Conservation (phyloP, 2,329 filamentous ascomycete species). For the Scedosporium minutisporum region DNA sequence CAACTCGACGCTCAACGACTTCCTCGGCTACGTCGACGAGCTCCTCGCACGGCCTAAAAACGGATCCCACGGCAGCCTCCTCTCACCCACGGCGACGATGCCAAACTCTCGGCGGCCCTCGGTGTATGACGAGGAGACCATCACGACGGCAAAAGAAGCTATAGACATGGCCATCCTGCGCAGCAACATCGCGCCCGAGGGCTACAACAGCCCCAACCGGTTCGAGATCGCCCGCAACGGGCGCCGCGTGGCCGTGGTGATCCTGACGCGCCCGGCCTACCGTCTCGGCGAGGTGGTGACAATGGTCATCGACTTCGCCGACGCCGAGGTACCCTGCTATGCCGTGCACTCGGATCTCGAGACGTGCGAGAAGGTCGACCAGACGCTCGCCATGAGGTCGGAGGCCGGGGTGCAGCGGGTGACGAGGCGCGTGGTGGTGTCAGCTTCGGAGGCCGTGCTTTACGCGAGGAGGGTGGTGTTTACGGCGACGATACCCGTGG, state of each 20-base stretch:
- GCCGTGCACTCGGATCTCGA: conserved; percentile 78
- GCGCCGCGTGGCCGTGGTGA: conserved; percentile 82
- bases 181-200: conserved; percentile 58
- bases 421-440: conserved; percentile 71
- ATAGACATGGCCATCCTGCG: conserved; percentile 87
- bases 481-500: conserved; percentile 69
- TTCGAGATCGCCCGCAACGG: conserved; percentile 93
- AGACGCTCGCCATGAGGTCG: conserved; percentile 71
- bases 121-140: conserved; percentile 35
- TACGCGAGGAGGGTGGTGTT: conserved; percentile 75
- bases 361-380: conserved; percentile 74
- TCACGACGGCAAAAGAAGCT: conserved; percentile 63
- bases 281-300: conserved; percentile 80
- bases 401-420: conserved; percentile 78
- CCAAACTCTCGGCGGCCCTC: conserved; percentile 46
- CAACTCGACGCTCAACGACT: conserved; percentile 42
- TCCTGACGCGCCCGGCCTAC: conserved; percentile 80
- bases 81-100: conserved; percentile 57
- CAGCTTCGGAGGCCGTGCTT: conserved; percentile 70
- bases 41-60: conserved; percentile 53
- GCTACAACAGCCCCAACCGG: conserved; percentile 76
- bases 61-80: conserved; percentile 46
- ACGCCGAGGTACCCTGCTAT: conserved; percentile 72
- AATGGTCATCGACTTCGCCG: conserved; percentile 73
- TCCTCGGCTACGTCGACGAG: conserved; percentile 68